A percentile compares a stretch with the other conserved stretches of the same genome.
These are phyloP conservation scores for Neonectria sp. DNA, from an alignment of 2,329 filamentous ascomycete species.

Conservation along the genomic window DNA sequence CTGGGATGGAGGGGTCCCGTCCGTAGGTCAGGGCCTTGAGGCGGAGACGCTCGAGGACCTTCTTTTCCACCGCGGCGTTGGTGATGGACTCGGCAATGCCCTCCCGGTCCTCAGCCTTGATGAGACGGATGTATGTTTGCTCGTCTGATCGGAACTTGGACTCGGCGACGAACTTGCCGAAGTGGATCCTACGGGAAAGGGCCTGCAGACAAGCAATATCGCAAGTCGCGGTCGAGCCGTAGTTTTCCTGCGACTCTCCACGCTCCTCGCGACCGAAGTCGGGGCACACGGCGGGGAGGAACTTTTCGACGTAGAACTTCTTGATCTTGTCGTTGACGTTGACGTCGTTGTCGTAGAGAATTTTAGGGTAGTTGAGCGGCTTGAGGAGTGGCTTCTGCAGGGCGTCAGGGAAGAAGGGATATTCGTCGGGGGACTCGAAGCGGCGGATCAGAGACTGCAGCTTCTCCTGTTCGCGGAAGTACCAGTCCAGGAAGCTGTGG, in stretches of 20 bases:
- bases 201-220: constrained; percentile 94
- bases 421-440: constrained; percentile 96
- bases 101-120: constrained; percentile 82
- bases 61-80: constrained; percentile 88
- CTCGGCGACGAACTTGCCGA: constrained; percentile 98
- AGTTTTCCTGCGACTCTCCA: constrained; percentile 92
- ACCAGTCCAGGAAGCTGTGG: constrained; percentile 94
- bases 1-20: constrained; percentile 81
- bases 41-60: constrained; percentile 88
- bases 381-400: constrained; percentile 87
- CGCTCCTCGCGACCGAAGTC: constrained; percentile 83
- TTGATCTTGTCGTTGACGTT: constrained; percentile 93
- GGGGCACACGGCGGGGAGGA: constrained; percentile 88
- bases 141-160: constrained; percentile 90
- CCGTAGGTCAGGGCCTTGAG: constrained; percentile 96
- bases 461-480: constrained; percentile 89
- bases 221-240: constrained; percentile 91
- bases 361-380: constrained; percentile 87
- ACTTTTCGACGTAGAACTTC: constrained; percentile 83
- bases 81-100: constrained; percentile 94
- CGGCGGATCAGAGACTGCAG: constrained; percentile 94
- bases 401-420: constrained; percentile 92
- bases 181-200: constrained; percentile 91
- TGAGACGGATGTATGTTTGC: constrained; percentile 85
- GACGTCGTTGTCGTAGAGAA: constrained; percentile 90